Percentiles rank a stretch among this genome's conserved stretches.
phyloP scores from a whole-genome alignment of 225 moss, liverwort and hornwort species.

The Physcomitrium patens region DNA sequence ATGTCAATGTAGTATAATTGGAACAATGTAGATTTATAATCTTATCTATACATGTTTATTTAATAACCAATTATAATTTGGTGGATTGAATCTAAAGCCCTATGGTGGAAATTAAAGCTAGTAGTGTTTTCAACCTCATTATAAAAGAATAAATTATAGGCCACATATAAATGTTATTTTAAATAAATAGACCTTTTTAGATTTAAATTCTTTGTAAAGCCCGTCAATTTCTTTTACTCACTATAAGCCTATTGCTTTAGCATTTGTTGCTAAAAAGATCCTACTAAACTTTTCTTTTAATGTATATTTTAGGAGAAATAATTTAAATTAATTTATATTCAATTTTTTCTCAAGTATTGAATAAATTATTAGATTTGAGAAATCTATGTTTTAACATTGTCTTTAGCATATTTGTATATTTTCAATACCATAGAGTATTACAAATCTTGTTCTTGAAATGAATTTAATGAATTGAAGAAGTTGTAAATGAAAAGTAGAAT shows the following conservation, averaged over 20 bases:
- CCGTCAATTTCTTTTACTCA: too few species aligned
- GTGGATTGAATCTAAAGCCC: not conserved
- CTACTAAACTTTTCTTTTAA: not conserved
- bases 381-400: not conserved
- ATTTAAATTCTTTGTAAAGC: too few species aligned
- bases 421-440: not conserved
- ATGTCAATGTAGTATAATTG: too few species aligned
- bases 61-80: constrained; percentile 23
- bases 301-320: not conserved
- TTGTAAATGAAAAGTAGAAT: too few species aligned
- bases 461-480: too few species aligned
- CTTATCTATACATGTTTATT: not conserved
- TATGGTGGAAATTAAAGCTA: constrained; percentile 5
- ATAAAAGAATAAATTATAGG: not conserved
- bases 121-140: not conserved
- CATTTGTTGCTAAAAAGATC: too few species aligned
- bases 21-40: constrained; percentile 11
- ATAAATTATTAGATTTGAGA: not conserved
- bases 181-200: not conserved
- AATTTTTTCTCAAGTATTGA: too few species aligned
- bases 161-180: too few species aligned
- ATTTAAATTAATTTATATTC: constrained; percentile 1
- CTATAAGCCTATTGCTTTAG: too few species aligned
- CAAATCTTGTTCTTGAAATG: too few species aligned
- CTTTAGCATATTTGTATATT: not conserved